A percentile compares a stretch with the other conserved stretches of the same genome.
Conservation (phyloP, 2,329 filamentous ascomycete species). For the Aspergillus sergii region DNA sequence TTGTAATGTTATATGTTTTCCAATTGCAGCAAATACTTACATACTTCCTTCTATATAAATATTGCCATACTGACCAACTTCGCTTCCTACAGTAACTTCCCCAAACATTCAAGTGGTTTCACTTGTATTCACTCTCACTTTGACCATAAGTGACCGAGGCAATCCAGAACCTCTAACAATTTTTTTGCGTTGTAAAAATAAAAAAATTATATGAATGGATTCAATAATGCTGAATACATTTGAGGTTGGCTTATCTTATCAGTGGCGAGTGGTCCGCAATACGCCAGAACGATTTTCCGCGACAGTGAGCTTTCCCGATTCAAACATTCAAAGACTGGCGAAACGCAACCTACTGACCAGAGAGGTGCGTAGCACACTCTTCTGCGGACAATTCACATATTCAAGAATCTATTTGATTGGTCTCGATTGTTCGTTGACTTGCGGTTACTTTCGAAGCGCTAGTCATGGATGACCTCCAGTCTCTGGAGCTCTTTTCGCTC, state of each 20-base stretch:
- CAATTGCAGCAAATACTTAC: not conserved
- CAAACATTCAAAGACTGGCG: slow-evolving; percentile 14
- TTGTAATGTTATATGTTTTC: not conserved
- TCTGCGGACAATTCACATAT: slow-evolving; percentile 10
- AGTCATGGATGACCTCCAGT: slow-evolving; percentile 84
- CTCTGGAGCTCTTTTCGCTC: slow-evolving; percentile 89
- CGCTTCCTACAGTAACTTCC: not conserved
- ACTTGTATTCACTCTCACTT: not conserved
- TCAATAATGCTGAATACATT: not conserved
- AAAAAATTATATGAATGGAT: not conserved
- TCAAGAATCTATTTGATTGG: not conserved
- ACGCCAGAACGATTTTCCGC: slow-evolving; percentile 43
- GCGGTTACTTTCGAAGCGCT: not conserved
- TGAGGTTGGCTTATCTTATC: slow-evolving; percentile 35
- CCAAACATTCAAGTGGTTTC: not conserved
- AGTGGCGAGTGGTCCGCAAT: slow-evolving; percentile 27
- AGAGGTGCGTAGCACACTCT: slow-evolving; percentile 26
- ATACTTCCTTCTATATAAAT: not conserved
- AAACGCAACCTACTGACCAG: slow-evolving; percentile 15
- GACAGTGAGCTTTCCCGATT: slow-evolving; percentile 20
- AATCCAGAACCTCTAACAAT: not conserved
- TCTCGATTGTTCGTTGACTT: not conserved
- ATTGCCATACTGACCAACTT: not conserved
- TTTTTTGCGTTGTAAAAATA: not conserved
- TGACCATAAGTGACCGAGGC: not conserved